These are phyloP conservation scores for Zoysia japonica DNA, from an alignment of 176 grass and related monocot genomes.

Conservation along the genomic window DNA sequence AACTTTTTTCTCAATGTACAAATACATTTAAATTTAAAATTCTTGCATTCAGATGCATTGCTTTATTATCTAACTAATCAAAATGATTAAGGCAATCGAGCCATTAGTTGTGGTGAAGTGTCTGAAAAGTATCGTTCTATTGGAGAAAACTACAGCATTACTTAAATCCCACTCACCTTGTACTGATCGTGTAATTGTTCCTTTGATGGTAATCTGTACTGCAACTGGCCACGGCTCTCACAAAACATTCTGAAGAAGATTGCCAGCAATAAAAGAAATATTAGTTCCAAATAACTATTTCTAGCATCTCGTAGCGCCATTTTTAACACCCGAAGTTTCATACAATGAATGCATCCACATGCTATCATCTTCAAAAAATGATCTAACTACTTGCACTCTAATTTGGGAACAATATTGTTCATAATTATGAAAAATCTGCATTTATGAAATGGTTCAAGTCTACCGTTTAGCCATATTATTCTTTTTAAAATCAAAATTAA, in stretches of 20 bases:
- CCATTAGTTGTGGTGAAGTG: not conserved
- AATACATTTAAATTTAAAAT: too few species aligned
- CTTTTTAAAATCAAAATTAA: not conserved
- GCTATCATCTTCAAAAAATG: not conserved
- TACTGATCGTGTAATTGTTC: not conserved
- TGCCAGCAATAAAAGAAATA: slow-evolving; percentile 4
- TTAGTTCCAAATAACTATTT: not conserved
- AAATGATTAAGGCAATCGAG: not conserved
- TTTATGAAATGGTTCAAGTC: not conserved
- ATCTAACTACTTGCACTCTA: not conserved
- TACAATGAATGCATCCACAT: not conserved
- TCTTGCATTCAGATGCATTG: too few species aligned
- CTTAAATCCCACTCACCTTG: slow-evolving; percentile 13
- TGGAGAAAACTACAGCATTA: not conserved
- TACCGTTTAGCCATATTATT: not conserved
- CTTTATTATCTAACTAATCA: not conserved
- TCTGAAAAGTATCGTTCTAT: not conserved
- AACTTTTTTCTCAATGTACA: too few species aligned
- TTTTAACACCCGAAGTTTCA: not conserved
- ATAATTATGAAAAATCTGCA: not conserved
- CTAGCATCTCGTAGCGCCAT: not conserved
- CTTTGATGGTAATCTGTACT: slow-evolving; percentile 51
- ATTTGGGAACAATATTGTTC: not conserved
- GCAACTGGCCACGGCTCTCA: slow-evolving; percentile 43
- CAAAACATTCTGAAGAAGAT: slow-evolving; percentile 46